These are phyloP conservation scores for Ganoderma lingzhi DNA, from an alignment of 1,284 basidiomycete species.

Conservation along the genomic window DNA sequence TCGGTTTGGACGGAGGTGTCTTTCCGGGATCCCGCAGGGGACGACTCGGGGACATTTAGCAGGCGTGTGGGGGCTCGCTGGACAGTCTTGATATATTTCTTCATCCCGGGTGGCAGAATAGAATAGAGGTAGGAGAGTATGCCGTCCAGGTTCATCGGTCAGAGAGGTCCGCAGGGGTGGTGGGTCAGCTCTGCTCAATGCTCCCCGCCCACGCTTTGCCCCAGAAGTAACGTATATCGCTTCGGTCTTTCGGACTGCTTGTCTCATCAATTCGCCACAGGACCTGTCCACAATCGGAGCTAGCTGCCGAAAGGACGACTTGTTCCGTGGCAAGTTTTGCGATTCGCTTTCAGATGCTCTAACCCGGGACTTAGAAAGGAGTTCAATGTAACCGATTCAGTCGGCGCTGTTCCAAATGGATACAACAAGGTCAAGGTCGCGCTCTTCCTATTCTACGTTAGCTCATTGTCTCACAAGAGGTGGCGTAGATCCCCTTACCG, in stretches of 20 bases:
- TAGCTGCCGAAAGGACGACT: not conserved
- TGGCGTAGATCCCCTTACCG: not conserved
- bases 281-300: not conserved
- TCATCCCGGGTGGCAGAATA: not conserved
- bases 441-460: too few relatives aligned
- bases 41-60: not conserved
- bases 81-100: not conserved
- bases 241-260: not conserved
- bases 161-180: not conserved
- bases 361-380: not conserved
- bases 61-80: not conserved
- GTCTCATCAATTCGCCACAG: not conserved
- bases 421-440: too few relatives aligned
- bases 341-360: not conserved
- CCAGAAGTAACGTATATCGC: not conserved
- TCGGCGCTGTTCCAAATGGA: too few relatives aligned
- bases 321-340: not conserved
- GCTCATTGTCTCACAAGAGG: not conserved
- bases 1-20: not conserved
- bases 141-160: not conserved
- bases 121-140: not conserved
- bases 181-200: not conserved
- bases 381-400: too few relatives aligned
- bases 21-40: not conserved
- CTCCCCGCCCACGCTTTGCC: not conserved